Evolutionary conservation across 495 filamentous ascomycete species (phyloP).

Genomic region (Geopyxis carbonaria): DNA sequence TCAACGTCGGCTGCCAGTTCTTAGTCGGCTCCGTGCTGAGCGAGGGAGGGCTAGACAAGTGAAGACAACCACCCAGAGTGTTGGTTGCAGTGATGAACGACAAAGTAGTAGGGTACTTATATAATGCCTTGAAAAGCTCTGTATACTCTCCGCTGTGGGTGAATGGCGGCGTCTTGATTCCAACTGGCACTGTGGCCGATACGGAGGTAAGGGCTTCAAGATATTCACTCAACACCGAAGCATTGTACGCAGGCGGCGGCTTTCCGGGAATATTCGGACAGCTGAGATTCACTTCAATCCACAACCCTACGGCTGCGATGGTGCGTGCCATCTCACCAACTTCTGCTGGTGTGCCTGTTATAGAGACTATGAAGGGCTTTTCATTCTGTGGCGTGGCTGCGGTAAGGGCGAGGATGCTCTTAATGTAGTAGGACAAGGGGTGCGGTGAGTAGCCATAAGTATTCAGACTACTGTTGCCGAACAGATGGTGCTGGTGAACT

Average conservation of each 20-base stretch:
- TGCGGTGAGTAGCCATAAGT: constrained; percentile 54
- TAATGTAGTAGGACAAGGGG: constrained; percentile 39
- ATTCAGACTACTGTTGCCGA: constrained; percentile 49
- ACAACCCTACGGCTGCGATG: constrained; percentile 27
- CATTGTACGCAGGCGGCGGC: constrained; percentile 50
- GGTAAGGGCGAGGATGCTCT: constrained; percentile 38
- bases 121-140: constrained; percentile 33
- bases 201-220: constrained; percentile 26
- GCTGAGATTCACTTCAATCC: constrained; percentile 54
- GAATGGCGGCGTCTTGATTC: constrained; percentile 56
- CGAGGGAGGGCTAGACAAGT: constrained; percentile 26
- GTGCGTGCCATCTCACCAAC: constrained; percentile 32
- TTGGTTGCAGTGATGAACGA: constrained; percentile 55
- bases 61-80: constrained; percentile 48
- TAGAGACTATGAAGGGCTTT: constrained; percentile 53
- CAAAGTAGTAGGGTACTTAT: constrained; percentile 24
- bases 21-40: constrained; percentile 3
- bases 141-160: constrained; percentile 45
- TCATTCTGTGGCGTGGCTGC: constrained; percentile 7
- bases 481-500: constrained; percentile 47
- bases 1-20: constrained; percentile 21
- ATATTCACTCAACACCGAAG: constrained; percentile 31
- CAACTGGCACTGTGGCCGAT: constrained; percentile 29
- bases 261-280: constrained; percentile 53
- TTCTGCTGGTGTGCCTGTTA: constrained; percentile 42